A percentile compares a stretch with the other conserved stretches of the same genome.
These are phyloP conservation scores for Pouteria campechiana DNA, from an alignment of 179 eudicot species.

Conservation along the genomic window DNA sequence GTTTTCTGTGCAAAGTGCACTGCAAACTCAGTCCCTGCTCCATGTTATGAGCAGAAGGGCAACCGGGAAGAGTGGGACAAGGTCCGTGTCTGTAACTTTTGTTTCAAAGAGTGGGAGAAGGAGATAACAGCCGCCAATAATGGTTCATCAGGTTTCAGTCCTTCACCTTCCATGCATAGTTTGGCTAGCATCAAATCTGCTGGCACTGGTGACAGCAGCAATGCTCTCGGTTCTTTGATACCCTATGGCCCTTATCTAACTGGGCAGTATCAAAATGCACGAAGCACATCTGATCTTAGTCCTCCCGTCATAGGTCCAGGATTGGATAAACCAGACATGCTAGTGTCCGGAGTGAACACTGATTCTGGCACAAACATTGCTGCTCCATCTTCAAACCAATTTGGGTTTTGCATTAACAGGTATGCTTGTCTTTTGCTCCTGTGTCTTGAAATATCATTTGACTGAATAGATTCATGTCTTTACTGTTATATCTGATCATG, in stretches of 20 bases:
- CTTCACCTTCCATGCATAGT: constrained; percentile 25
- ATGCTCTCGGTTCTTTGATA: too few relatives aligned
- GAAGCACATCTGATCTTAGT: constrained; percentile 34
- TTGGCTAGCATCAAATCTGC: constrained; percentile 30
- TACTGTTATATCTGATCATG: too few relatives aligned
- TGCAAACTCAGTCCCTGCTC: constrained; percentile 16
- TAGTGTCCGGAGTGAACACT: constrained; percentile 28
- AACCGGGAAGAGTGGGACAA: constrained; percentile 20
- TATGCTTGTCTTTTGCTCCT: too few relatives aligned
- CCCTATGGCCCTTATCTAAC: too few relatives aligned
- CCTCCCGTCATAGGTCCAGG: constrained; percentile 45
- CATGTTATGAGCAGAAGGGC: constrained; percentile 19
- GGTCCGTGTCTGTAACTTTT: constrained; percentile 39
- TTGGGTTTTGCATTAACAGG: constrained; percentile 54
- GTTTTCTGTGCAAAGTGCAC: constrained; percentile 37
- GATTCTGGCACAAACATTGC: constrained; percentile 22
- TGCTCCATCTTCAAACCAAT: constrained; percentile 30
- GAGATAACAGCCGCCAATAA: constrained; percentile 17
- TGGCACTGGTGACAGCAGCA: constrained; percentile 20
- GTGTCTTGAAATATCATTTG: too few relatives aligned
- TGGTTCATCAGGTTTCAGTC: constrained; percentile 17
- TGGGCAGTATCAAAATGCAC: constrained; percentile 29
- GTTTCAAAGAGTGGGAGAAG: constrained; percentile 29
- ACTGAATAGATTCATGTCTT: too few relatives aligned
- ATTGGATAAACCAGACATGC: constrained; percentile 28